Evolutionary conservation across 1,284 basidiomycete species (phyloP), one percentile per base, ranked within the genome.

Genomic region (Ustilago nuda): DNA sequence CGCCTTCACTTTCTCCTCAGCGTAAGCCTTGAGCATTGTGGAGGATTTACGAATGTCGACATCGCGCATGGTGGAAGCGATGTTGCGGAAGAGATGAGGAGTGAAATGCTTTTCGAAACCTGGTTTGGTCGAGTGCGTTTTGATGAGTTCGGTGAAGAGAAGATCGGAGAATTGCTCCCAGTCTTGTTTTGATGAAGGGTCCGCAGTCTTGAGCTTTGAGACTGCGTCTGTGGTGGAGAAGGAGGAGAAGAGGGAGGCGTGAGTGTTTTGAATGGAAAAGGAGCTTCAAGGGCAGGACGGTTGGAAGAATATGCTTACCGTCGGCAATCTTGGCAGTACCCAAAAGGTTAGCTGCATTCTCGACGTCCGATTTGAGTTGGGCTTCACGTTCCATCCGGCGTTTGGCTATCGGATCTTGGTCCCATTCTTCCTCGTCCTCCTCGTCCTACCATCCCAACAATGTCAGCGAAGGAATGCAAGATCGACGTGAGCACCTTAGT

Each of bases 21-120:
- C 83, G 12, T 80, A 72, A 46, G 81, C 76, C 51, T 78, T 80
- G 64, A 84, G 69, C 67, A 75, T 76, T 43, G 80, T 80, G 8
- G 72, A 66, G 0, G 70, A 39, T 53, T 82, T 82, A 30, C 83
- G 75, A 50, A 84, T 78, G 51, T 85, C 83, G 36, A 82, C 82
- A 56, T 85, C 83, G 23, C 83, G 71, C 35, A 85, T 43, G 12
- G 68, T 68, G 3, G 75, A 66, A 0, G 69, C 54, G 43, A 85
- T 59, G 19, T 66, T 54, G 23, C 69, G 68, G 63, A 72, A 59
- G 12, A 85, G 52, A 50, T 70, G 66, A 7, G 81, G 82, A 3
- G 77, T 78, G 52, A 85, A 84, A 66, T 84, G 68, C 61, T 84
- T 84, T 35, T 82, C 84, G 62, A 77, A 85, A 2, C 83, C 83